Evolutionary conservation across 257 asterid species (phyloP).

Genomic region (Pogostemon cablin): DNA sequence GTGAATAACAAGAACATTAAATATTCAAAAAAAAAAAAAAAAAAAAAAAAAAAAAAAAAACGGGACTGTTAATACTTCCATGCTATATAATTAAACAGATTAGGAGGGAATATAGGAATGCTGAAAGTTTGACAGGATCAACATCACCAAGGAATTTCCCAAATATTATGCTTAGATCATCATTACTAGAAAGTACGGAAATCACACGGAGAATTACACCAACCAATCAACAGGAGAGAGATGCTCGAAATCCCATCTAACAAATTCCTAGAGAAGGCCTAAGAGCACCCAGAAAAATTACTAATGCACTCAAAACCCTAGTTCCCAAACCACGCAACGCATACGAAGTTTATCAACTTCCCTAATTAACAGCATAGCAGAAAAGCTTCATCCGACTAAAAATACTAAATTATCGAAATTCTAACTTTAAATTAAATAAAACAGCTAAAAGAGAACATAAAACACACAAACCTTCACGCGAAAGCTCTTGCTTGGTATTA

Average conservation of each 20-base stretch:
- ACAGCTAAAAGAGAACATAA: neutral
- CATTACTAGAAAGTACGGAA: neutral
- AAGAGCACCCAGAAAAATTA: neutral
- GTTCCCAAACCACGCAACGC: neutral
- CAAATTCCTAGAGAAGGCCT: neutral
- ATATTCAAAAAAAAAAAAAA: neutral
- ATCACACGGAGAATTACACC: neutral
- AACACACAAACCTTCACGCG: slow-evolving; percentile 63
- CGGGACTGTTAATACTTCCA: neutral
- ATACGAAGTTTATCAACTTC: slow-evolving; percentile 4
- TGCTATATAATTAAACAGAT: neutral
- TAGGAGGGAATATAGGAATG: neutral
- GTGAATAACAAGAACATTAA: neutral
- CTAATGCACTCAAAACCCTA: slow-evolving; percentile 31
- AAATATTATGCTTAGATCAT: slow-evolving; percentile 14
- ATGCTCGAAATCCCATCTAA: neutral
- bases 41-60: neutral
- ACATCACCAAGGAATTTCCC: neutral
- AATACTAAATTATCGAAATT: neutral
- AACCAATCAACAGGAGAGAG: neutral
- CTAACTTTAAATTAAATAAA: neutral
- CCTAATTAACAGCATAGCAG: neutral
- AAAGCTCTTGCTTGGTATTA: slow-evolving; percentile 56
- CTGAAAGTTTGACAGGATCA: neutral
- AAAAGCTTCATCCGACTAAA: neutral